Conservation (phyloP, 345 rosid genomes). For the Linum lewisii region DNA sequence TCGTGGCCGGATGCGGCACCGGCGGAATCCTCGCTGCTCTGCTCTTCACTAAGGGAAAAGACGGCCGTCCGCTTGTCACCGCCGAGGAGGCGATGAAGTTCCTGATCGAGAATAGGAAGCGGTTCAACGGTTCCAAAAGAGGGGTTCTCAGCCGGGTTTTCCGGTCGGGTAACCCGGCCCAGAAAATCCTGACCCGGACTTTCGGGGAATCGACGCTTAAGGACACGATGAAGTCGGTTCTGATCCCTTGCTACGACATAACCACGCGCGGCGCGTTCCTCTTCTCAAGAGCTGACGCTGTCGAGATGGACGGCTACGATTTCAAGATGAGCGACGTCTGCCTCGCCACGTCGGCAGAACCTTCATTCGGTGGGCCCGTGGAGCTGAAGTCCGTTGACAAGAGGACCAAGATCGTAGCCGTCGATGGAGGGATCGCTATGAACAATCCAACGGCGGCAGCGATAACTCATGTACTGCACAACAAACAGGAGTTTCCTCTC, state of each 20-base stretch:
- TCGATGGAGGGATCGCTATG: slow-evolving; percentile 76
- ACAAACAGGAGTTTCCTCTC: slow-evolving; percentile 80
- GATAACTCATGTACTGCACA: slow-evolving; percentile 76
- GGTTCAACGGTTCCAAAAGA: slow-evolving; percentile 15
- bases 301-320: slow-evolving; percentile 77
- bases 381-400: slow-evolving; percentile 54
- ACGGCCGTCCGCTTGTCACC: slow-evolving; percentile 47
- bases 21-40: slow-evolving; percentile 72
- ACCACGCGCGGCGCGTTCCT: slow-evolving; percentile 68
- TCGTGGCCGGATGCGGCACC: slow-evolving; percentile 71
- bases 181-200: slow-evolving; percentile 15
- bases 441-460: slow-evolving; percentile 91
- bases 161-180: slow-evolving; percentile 20
- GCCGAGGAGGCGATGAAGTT: slow-evolving; percentile 64
- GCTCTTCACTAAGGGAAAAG: slow-evolving; percentile 58
- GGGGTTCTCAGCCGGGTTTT: slow-evolving; percentile 27
- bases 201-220: slow-evolving; percentile 40
- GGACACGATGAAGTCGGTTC: slow-evolving; percentile 69
- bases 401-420: slow-evolving; percentile 53
- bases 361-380: slow-evolving; percentile 49
- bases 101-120: slow-evolving; percentile 29
- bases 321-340: slow-evolving; percentile 81
- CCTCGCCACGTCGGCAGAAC: slow-evolving; percentile 63
- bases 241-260: slow-evolving; percentile 86
- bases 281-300: slow-evolving; percentile 90